Conservation (phyloP, 805 yeast species). For the Yarrowia sp. region DNA sequence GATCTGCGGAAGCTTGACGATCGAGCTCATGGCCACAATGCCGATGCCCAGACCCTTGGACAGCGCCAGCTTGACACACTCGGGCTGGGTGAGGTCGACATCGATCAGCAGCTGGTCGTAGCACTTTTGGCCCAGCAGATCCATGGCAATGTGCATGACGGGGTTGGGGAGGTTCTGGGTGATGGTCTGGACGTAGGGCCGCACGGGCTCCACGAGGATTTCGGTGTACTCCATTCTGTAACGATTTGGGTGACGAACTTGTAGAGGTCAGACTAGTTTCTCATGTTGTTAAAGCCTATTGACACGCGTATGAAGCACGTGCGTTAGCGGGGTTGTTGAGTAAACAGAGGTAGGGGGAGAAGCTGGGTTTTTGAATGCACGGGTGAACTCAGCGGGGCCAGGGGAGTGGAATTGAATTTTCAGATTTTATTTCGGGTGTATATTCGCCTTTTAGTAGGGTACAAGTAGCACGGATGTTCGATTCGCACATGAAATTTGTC, state of each 20-base stretch:
- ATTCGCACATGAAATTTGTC: too few relatives aligned
- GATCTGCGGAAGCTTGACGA: slow-evolving; percentile 46
- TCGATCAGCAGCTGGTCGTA: slow-evolving; percentile 32
- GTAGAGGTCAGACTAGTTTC: too few relatives aligned
- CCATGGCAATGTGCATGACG: slow-evolving; percentile 31
- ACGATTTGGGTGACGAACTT: not conserved
- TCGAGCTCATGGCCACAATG: slow-evolving; percentile 41
- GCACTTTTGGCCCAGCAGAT: slow-evolving; percentile 34
- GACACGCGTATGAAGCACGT: not conserved
- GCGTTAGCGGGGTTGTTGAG: not conserved
- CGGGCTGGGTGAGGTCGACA: slow-evolving; percentile 33
- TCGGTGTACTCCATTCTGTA: slow-evolving; percentile 28
- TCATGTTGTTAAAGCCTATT: not conserved
- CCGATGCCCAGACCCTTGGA: slow-evolving; percentile 42
- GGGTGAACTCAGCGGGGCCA: too few relatives aligned
- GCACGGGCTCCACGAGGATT: slow-evolving; percentile 28
- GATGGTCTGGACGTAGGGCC: slow-evolving; percentile 29
- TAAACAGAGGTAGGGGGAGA: not conserved
- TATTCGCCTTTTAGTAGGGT: too few relatives aligned
- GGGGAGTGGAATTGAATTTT: not conserved
- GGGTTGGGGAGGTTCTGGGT: slow-evolving; percentile 33
- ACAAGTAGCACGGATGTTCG: too few relatives aligned
- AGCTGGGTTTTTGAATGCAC: too few relatives aligned
- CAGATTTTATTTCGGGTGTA: too few relatives aligned
- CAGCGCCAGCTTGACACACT: slow-evolving; percentile 37